Percentiles rank a stretch among this genome's conserved stretches.
Conservation (phyloP, 495 filamentous ascomycete genomes). For the Penicillium bialowiezense region DNA sequence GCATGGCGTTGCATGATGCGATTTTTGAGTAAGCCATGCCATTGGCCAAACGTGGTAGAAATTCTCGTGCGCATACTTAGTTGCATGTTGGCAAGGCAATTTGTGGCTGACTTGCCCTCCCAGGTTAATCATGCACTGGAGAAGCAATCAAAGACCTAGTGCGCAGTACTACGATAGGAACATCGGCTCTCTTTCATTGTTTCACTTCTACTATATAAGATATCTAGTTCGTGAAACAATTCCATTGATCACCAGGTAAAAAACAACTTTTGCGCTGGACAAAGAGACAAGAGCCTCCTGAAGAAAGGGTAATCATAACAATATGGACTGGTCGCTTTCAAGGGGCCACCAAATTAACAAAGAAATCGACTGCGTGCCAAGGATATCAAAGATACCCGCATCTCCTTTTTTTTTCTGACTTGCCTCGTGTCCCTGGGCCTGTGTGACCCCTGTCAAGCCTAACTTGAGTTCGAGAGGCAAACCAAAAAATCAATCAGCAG, state of each 20-base stretch:
- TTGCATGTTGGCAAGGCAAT: neutral
- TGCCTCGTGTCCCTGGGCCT: slow-evolving; percentile 7
- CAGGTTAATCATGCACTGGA: neutral
- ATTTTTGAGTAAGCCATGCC: neutral
- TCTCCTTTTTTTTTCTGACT: slow-evolving; percentile 5
- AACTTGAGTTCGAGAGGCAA: slow-evolving; percentile 6
- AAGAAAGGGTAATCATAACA: slow-evolving; percentile 25
- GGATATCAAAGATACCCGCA: slow-evolving; percentile 12
- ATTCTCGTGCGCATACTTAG: neutral
- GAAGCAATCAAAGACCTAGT: no score
- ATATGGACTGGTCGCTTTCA: slow-evolving; percentile 29
- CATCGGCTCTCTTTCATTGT: no score
- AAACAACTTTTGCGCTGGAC: slow-evolving; percentile 28
- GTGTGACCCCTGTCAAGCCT: slow-evolving; percentile 8
- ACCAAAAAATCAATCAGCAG: slow-evolving; percentile 15
- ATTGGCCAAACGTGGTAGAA: neutral
- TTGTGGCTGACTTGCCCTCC: neutral
- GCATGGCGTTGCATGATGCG: slow-evolving; percentile 5
- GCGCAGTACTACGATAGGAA: no score
- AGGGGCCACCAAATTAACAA: slow-evolving; percentile 21
- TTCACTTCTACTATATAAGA: no score
- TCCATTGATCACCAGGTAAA: slow-evolving; percentile 1
- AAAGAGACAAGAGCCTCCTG: slow-evolving; percentile 4
- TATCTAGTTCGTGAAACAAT: no score
- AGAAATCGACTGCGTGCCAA: slow-evolving; percentile 24